A percentile compares a stretch with the other conserved stretches of the same genome.
phyloP scores from a whole-genome alignment of 495 filamentous ascomycete species.

The Pyronema domesticum region DNA sequence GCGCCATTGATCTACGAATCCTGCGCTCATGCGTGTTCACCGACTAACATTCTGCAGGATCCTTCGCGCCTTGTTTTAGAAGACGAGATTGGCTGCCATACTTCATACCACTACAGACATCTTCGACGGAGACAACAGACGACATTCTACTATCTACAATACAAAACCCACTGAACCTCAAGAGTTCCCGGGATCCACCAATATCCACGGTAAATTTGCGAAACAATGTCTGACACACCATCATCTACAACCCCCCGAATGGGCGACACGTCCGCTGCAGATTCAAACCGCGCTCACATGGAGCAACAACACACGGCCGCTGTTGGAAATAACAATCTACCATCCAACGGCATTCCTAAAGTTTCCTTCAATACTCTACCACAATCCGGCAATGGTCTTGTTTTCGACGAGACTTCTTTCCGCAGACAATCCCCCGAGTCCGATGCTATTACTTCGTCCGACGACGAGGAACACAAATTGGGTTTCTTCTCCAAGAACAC shows the following conservation, averaged over 20 bases:
- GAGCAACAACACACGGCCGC: slow-evolving; percentile 13
- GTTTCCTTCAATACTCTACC: slow-evolving; percentile 18
- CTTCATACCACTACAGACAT: slow-evolving; percentile 10
- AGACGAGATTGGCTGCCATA: slow-evolving; percentile 22
- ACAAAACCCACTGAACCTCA: slow-evolving; percentile 4
- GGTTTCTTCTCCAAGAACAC: slow-evolving; percentile 27
- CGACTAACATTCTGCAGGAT: slow-evolving; percentile 16
- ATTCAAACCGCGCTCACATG: slow-evolving; percentile 19
- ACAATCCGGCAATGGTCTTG: slow-evolving; percentile 28
- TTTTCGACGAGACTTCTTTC: slow-evolving; percentile 55
- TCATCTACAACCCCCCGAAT: slow-evolving; percentile 21
- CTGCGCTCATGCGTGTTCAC: slow-evolving; percentile 23
- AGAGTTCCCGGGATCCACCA: background rate
- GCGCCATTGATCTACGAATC: slow-evolving; percentile 8
- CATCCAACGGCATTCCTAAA: slow-evolving; percentile 8
- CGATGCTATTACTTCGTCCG: slow-evolving; percentile 79
- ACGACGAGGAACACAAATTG: slow-evolving; percentile 56
- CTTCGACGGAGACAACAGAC: slow-evolving; percentile 11
- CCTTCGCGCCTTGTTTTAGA: slow-evolving; percentile 21
- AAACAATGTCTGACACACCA: slow-evolving; percentile 23
- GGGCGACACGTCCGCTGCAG: slow-evolving; percentile 22
- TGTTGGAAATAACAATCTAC: slow-evolving; percentile 11
- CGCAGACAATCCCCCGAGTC: slow-evolving; percentile 80
- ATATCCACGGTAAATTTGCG: slow-evolving; percentile 12
- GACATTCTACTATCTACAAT: slow-evolving; percentile 7